A percentile compares a stretch with the other conserved stretches of the same genome.
Conservation (phyloP, 257 asterid genomes). For the Paraleonurus japonicus region DNA sequence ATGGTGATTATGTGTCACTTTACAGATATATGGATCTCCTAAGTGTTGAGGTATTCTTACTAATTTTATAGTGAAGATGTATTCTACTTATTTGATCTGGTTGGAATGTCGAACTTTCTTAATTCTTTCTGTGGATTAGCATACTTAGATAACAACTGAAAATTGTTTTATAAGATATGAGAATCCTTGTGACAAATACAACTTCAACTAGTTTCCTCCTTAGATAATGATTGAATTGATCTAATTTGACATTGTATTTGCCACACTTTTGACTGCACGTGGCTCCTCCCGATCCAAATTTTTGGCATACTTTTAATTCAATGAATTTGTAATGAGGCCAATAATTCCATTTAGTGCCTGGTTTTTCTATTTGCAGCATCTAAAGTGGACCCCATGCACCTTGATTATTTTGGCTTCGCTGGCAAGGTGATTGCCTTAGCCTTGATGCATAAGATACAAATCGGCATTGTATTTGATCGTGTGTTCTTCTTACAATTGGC, state of each 20-base stretch:
- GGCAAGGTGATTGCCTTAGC: slow-evolving; percentile 94
- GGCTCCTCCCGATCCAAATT: not conserved
- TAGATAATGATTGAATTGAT: slow-evolving; percentile 4
- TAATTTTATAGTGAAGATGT: not conserved
- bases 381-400: slow-evolving; percentile 89
- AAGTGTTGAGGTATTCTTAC: not conserved
- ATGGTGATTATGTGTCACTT: not conserved
- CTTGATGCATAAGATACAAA: slow-evolving; percentile 88
- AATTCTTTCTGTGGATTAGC: slow-evolving; percentile 2
- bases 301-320: slow-evolving; percentile 5
- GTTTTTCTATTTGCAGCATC: slow-evolving; percentile 64
- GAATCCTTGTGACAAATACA: not conserved
- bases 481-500: slow-evolving; percentile 71
- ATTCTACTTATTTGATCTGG: not conserved
- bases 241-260: not conserved
- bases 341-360: slow-evolving; percentile 22
- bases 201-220: not conserved
- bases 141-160: not conserved
- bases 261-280: not conserved
- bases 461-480: slow-evolving; percentile 90
- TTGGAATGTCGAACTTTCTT: not conserved
- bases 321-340: slow-evolving; percentile 13
- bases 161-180: not conserved
- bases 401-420: slow-evolving; percentile 72
- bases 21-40: not conserved